These are phyloP conservation scores for Schizochytrium sp. DNA, from an alignment of 108 stramenopile species.

Conservation along the genomic window DNA sequence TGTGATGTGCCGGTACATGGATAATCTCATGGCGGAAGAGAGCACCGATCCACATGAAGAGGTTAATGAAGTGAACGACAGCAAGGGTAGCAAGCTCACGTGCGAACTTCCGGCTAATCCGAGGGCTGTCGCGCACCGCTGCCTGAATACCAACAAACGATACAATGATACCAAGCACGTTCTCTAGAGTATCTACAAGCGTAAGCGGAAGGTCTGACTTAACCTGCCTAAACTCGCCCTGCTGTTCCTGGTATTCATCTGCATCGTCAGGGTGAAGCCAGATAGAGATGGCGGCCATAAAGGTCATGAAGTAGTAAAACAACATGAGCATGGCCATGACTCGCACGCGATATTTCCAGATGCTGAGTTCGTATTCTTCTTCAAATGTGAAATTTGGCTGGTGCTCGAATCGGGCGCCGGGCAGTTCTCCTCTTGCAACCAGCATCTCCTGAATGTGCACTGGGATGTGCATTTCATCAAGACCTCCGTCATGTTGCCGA, in stretches of 20 bases:
- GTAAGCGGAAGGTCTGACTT: conserved; percentile 34
- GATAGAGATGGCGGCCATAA: conserved; percentile 12
- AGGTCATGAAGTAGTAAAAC: conserved; percentile 58
- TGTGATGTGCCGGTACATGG: conserved; percentile 9
- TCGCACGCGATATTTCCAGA: conserved; percentile 52
- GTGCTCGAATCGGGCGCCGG: background rate
- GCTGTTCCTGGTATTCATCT: conserved; percentile 8
- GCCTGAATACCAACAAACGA: conserved; percentile 27
- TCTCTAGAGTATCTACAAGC: conserved; percentile 26
- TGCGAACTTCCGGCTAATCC: background rate
- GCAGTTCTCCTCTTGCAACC: background rate
- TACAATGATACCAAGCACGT: conserved; percentile 54
- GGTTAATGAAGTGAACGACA: conserved; percentile 32
- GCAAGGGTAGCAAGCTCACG: conserved; percentile 7
- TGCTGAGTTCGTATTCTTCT: conserved; percentile 53
- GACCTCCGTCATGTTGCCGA: background rate
- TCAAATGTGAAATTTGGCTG: conserved; percentile 11
- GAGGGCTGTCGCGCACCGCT: background rate
- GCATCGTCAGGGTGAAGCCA: conserved; percentile 36
- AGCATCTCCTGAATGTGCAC: conserved; percentile 60
- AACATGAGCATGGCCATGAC: conserved; percentile 57
- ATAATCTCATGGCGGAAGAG: conserved; percentile 47
- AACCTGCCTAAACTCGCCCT: conserved; percentile 58
- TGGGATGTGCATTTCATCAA: conserved; percentile 47
- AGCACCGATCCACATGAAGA: conserved; percentile 55